A percentile compares a stretch with the other conserved stretches of the same genome.
Conservation (phyloP, 768 basidiomycete species). For the Clitopilus passeckerianus region DNA sequence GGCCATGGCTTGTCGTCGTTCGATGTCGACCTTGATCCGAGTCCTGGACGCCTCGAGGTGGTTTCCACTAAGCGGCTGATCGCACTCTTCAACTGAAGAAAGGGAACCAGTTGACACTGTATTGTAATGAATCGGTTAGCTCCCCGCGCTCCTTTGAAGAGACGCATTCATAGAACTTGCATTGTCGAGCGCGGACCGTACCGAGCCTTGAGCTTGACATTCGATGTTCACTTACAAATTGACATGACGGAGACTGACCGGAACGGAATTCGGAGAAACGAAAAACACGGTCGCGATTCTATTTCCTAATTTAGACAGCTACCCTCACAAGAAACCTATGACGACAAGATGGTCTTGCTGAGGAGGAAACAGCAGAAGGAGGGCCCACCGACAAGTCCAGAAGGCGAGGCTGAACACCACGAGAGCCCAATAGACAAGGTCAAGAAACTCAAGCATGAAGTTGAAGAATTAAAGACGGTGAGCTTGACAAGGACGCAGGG, state of each 20-base stretch:
- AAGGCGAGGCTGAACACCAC: neutral
- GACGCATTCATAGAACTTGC: no score
- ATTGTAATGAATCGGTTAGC: no score
- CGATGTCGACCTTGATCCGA: neutral
- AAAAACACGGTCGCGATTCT: neutral
- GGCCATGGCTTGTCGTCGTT: neutral
- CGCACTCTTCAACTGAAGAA: neutral
- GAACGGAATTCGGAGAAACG: neutral
- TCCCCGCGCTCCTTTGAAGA: no score
- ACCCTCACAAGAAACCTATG: neutral
- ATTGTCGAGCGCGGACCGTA: no score
- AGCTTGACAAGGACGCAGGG: conserved; percentile 4
- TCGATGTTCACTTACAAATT: no score
- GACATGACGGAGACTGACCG: no score
- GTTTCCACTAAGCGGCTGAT: no score
- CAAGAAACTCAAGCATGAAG: conserved; percentile 8
- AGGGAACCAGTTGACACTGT: neutral
- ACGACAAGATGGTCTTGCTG: neutral
- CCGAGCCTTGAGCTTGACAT: no score
- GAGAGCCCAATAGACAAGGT: neutral
- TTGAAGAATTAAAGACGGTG: conserved; percentile 18
- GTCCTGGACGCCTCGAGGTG: no score
- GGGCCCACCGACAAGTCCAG: neutral
- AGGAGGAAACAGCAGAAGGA: conserved; percentile 5
- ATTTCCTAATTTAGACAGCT: neutral